Evolutionary conservation across 768 basidiomycete genomes (phyloP), one percentile per base, ranked within the genome.

Genomic region (Naganishia vishniacii): DNA sequence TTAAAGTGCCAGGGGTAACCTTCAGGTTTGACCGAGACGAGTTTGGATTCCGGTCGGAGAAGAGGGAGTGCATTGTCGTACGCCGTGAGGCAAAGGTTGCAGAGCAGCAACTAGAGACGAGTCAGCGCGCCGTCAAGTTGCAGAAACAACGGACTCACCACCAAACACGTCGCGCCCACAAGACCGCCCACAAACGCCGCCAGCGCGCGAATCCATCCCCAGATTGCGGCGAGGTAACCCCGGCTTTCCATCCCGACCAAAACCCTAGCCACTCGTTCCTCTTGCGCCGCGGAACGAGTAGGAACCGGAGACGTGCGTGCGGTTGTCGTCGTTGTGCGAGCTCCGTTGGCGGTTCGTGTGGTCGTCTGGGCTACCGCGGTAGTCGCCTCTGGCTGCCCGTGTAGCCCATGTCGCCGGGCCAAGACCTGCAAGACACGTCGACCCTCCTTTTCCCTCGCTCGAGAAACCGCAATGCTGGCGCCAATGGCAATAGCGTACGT

Each of bases 41-140:
- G 46, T 45, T 59, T 45, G 3, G 72, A 73, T 8, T 67, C 62
- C 5, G 47, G 18, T 0, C 68, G 68, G 1, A 74, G 71, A 2
- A 75, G 64, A 9, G 67, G 65, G 2, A 72, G 48, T 1, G 72
- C 64, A 20, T 65, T 65, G 66, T 77, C 75, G 48, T 74, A 77
- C 6, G 74, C 74, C 1, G 68, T 58, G 46, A 77, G 70, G 15
- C 70, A 74, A 28, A 75, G 46, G 65, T 77, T 75, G 61, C 74
- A 61, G 28, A 77, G 65, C 15, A 77, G 65, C 11, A 77, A 62
- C 75, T 75, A 29, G 11, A 48, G 18, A 40, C 25, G 18, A 15
- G 48, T 59, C 12, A 48, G 51, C 34, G 34, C 9, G 56, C 40
- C 28, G 40, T 7, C n/a, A 25, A 42, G 44, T 18, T 20, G 31